These are phyloP conservation scores for Tylopilus vinaceipallidus DNA, from an alignment of 768 basidiomycete species.

Conservation along the genomic window DNA sequence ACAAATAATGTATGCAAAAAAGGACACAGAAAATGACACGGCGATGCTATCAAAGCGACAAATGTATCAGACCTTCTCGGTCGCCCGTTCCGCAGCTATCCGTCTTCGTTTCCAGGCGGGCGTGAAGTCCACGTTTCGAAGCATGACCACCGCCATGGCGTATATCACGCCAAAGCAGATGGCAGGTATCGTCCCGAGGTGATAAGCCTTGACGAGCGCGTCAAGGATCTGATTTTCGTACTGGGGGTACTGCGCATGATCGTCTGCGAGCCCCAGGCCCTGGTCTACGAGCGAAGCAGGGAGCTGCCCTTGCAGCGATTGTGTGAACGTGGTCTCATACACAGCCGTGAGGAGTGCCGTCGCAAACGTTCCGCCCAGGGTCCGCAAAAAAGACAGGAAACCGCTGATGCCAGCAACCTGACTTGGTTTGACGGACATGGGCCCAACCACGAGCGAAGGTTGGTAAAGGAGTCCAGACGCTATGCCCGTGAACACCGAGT, in stretches of 20 bases:
- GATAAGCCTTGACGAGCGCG: constrained; percentile 35
- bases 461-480: constrained; percentile 35
- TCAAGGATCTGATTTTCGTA: constrained; percentile 32
- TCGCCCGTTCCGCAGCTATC: constrained; percentile 24
- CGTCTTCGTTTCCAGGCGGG: constrained; percentile 34
- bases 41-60: constrained; percentile 15
- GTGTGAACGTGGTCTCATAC: constrained; percentile 33
- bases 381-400: constrained; percentile 35
- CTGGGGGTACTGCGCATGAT: constrained; percentile 31
- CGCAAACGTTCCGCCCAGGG: constrained; percentile 34
- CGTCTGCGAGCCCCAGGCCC: constrained; percentile 32
- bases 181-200: constrained; percentile 33
- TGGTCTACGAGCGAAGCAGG: constrained; percentile 30
- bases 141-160: constrained; percentile 30
- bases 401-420: constrained; percentile 37
- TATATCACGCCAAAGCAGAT: constrained; percentile 34
- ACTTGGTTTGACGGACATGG: constrained; percentile 34
- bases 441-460: constrained; percentile 35
- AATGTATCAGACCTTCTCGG: constrained; percentile 21
- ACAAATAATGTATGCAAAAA: constrained; percentile 24
- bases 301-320: constrained; percentile 26
- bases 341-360: constrained; percentile 36
- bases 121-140: constrained; percentile 32
- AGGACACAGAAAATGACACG: constrained; percentile 4
- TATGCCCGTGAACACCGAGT: constrained; percentile 30